These are phyloP conservation scores for Russula brevipes DNA, from an alignment of 768 basidiomycete genomes.

Conservation along the genomic window DNA sequence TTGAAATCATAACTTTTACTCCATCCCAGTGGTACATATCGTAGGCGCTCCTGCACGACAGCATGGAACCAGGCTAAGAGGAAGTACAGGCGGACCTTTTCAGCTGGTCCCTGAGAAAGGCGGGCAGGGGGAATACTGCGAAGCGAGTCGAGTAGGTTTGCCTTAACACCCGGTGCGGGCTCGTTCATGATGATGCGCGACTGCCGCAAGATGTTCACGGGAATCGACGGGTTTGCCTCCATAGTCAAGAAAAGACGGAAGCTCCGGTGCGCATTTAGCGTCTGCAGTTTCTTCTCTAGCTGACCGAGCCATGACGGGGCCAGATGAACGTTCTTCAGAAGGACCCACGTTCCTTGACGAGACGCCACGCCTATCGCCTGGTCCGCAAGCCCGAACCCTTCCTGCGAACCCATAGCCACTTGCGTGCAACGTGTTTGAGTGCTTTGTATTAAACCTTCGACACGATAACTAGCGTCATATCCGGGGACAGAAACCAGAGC, in stretches of 20 bases:
- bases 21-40: slow-evolving; percentile 96
- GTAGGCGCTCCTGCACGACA: slow-evolving; percentile 91
- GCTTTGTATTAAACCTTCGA: slow-evolving; percentile 80
- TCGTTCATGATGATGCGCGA: slow-evolving; percentile 99
- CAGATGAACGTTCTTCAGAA: slow-evolving; percentile 96
- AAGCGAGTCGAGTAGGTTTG: slow-evolving; percentile 89
- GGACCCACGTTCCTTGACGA: slow-evolving; percentile 91
- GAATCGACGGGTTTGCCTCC: slow-evolving; percentile 93
- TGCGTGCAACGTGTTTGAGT: slow-evolving; percentile 74
- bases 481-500: slow-evolving; percentile 91
- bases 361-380: slow-evolving; percentile 92
- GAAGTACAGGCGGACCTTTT: slow-evolving; percentile 92
- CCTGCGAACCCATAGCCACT: slow-evolving; percentile 97
- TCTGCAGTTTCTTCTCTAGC: slow-evolving; percentile 94
- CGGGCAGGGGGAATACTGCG: slow-evolving; percentile 65
- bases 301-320: slow-evolving; percentile 94
- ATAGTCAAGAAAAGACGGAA: slow-evolving; percentile 98
- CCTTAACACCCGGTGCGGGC: slow-evolving; percentile 94
- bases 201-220: slow-evolving; percentile 93
- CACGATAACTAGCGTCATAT: slow-evolving; percentile 96
- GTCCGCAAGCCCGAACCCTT: slow-evolving; percentile 94
- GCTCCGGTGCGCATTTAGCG: slow-evolving; percentile 77
- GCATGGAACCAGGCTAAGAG: slow-evolving; percentile 99
- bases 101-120: slow-evolving; percentile 80
- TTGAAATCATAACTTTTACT: slow-evolving; percentile 98